Evolutionary conservation across 2,329 filamentous ascomycete genomes (phyloP).

Genomic region (Annulohypoxylon truncatum): DNA sequence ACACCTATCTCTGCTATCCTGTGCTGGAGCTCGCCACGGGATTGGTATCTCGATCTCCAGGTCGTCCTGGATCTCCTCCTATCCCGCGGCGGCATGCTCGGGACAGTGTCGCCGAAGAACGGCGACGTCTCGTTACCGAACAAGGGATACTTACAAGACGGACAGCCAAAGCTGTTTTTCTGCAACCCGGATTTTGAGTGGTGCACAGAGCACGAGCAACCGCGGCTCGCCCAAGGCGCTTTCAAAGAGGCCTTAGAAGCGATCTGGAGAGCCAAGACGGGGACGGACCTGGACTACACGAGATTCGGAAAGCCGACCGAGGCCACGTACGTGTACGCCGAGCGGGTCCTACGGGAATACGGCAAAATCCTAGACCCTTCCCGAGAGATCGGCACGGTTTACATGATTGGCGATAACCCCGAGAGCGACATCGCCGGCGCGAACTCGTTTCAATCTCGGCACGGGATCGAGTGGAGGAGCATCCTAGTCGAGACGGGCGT

Average conservation of each 20-base stretch:
- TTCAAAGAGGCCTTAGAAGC: slow-evolving; percentile 74
- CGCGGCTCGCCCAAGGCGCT: slow-evolving; percentile 76
- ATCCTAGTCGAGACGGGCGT: slow-evolving; percentile 77
- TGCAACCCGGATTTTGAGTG: slow-evolving; percentile 78
- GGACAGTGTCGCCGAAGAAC: slow-evolving; percentile 71
- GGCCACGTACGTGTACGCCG: slow-evolving; percentile 74
- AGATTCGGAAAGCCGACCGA: slow-evolving; percentile 75
- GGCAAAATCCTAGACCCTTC: slow-evolving; percentile 28
- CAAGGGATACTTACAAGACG: slow-evolving; percentile 62
- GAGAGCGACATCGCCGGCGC: slow-evolving; percentile 77
- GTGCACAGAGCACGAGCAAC: slow-evolving; percentile 73
- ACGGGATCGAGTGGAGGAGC: slow-evolving; percentile 71
- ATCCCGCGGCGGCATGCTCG: slow-evolving; percentile 66
- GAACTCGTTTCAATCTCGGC: slow-evolving; percentile 67
- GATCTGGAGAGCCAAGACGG: slow-evolving; percentile 65
- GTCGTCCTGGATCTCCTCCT: slow-evolving; percentile 49
- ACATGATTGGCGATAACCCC: slow-evolving; percentile 79
- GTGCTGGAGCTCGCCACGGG: slow-evolving; percentile 51
- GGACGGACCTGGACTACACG: slow-evolving; percentile 63
- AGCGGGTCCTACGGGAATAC: slow-evolving; percentile 61
- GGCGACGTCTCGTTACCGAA: slow-evolving; percentile 53
- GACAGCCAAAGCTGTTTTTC: slow-evolving; percentile 74
- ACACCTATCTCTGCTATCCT: slow-evolving; percentile 49
- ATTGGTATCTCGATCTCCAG: slow-evolving; percentile 53
- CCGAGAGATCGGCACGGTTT: slow-evolving; percentile 63